Percentiles rank a stretch among this genome's conserved stretches.
These are phyloP conservation scores for Phallus indusiatus DNA, from an alignment of 768 basidiomycete species.

Conservation along the genomic window DNA sequence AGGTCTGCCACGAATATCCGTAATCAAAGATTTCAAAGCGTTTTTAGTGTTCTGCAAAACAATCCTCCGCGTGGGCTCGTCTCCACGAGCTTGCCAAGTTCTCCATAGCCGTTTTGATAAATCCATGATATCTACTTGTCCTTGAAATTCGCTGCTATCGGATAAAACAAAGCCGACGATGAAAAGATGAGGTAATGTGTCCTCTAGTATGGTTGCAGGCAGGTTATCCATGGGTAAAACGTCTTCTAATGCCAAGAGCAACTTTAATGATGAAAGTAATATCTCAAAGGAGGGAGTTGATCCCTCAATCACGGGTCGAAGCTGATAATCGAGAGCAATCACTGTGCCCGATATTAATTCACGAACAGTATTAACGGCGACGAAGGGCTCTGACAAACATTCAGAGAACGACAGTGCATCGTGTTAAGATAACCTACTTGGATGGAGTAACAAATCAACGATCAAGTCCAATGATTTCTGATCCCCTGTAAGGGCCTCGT, in stretches of 20 bases:
- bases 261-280: neutral
- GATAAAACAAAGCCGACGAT: conserved; percentile 1
- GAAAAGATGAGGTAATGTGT: neutral
- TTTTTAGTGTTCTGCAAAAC: neutral
- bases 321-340: neutral
- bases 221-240: neutral
- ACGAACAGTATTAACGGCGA: neutral
- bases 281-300: neutral
- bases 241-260: neutral
- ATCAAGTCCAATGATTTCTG: conserved; percentile 19
- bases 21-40: neutral
- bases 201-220: neutral
- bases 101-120: conserved; percentile 1
- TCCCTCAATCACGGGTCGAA: neutral
- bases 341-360: neutral
- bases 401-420: neutral
- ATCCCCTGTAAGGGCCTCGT: conserved; percentile 24
- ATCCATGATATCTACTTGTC: neutral
- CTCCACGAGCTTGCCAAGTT: neutral
- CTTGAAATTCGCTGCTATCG: neutral
- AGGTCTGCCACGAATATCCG: neutral
- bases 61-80: neutral
- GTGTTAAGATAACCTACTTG: conserved; percentile 27
- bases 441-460: conserved; percentile 30
- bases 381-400: conserved; percentile 4